Conservation (phyloP, 2,329 filamentous ascomycete species). For the Aspergillus japonicus region DNA sequence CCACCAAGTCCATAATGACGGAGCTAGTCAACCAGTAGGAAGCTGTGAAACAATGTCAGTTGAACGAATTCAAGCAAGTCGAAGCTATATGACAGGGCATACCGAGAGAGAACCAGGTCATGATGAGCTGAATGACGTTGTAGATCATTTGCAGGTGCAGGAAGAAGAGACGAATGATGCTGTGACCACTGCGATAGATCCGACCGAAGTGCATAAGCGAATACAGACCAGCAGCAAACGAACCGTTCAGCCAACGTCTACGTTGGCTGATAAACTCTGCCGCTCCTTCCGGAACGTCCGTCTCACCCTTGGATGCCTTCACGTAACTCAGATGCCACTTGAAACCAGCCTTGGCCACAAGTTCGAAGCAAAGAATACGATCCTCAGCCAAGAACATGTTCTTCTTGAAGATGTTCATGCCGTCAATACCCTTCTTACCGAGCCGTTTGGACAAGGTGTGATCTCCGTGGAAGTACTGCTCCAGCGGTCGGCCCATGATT, state of each 20-base stretch:
- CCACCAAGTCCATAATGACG: conserved; percentile 97
- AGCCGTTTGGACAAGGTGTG: conserved; percentile 93
- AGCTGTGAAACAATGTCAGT: conserved; percentile 50
- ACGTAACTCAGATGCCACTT: conserved; percentile 99
- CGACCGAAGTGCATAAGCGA: conserved; percentile 97
- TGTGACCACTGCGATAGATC: conserved; percentile 98
- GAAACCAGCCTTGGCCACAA: conserved; percentile 96
- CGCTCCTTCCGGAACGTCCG: conserved; percentile 94
- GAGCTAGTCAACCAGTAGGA: conserved; percentile 97
- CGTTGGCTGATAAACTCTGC: conserved; percentile 97
- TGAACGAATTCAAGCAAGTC: background rate
- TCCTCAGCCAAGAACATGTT: conserved; percentile 99
- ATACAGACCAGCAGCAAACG: conserved; percentile 95
- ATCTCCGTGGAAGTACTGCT: conserved; percentile 99
- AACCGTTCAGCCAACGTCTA: conserved; percentile 98
- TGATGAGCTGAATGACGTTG: conserved; percentile 82
- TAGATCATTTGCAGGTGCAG: conserved; percentile 95
- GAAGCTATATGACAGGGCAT: conserved; percentile 13
- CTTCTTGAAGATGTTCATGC: conserved; percentile 99
- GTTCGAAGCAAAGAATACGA: conserved; percentile 98
- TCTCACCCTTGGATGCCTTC: conserved; percentile 98
- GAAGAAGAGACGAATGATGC: conserved; percentile 98
- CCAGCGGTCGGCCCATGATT: conserved; percentile 94
- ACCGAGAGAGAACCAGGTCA: conserved; percentile 80
- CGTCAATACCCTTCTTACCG: conserved; percentile 98